Evolutionary conservation across 2,329 filamentous ascomycete genomes (phyloP).

Genomic region (Bipolaris oryzae): DNA sequence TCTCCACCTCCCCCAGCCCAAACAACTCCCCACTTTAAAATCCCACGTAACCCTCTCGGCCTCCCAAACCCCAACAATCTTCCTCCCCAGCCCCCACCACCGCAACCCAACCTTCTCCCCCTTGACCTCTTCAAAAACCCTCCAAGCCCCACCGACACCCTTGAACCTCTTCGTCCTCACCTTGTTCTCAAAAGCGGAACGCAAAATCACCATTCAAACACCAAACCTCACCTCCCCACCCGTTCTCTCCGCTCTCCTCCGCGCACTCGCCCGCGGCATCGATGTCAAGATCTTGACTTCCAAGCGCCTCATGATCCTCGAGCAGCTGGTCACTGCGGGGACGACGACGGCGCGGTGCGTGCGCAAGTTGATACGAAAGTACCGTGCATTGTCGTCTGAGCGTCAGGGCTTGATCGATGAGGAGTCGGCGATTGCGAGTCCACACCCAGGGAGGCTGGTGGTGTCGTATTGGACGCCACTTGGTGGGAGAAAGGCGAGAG

Average conservation of each 20-base stretch:
- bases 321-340: slow-evolving; percentile 80
- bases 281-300: slow-evolving; percentile 71
- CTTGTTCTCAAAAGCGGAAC: slow-evolving; percentile 63
- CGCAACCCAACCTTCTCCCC: slow-evolving; percentile 68
- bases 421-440: slow-evolving; percentile 35
- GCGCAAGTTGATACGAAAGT: slow-evolving; percentile 62
- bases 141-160: slow-evolving; percentile 69
- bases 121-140: slow-evolving; percentile 27
- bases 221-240: slow-evolving; percentile 76
- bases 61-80: slow-evolving; percentile 58
- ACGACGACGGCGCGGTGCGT: slow-evolving; percentile 74
- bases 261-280: slow-evolving; percentile 69
- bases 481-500: slow-evolving; percentile 30
- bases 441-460: slow-evolving; percentile 56
- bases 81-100: slow-evolving; percentile 77
- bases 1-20: not conserved
- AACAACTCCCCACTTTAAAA: slow-evolving; percentile 7
- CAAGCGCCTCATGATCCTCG: slow-evolving; percentile 73
- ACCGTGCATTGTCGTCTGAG: slow-evolving; percentile 48
- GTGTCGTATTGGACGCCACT: slow-evolving; percentile 64
- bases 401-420: slow-evolving; percentile 27
- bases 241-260: slow-evolving; percentile 66
- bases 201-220: slow-evolving; percentile 71
- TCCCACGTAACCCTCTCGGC: slow-evolving; percentile 8
- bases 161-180: slow-evolving; percentile 70